Evolutionary conservation across 768 basidiomycete species (phyloP).

Genomic region (Leccinum obscurum): DNA sequence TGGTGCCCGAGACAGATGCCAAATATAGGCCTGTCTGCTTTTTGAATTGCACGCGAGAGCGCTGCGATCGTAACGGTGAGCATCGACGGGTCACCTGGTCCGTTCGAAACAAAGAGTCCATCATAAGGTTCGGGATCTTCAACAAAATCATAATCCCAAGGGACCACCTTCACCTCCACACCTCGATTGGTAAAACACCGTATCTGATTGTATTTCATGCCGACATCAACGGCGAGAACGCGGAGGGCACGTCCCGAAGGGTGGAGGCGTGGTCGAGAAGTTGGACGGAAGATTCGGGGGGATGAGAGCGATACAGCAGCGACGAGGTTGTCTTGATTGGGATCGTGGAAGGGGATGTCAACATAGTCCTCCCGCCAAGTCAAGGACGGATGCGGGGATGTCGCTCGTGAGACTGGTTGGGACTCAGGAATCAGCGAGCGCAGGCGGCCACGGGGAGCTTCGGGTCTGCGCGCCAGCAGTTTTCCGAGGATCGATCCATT

Average conservation of each 20-base stretch:
- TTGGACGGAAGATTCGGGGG: slow-evolving; percentile 70
- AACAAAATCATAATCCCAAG: slow-evolving; percentile 94
- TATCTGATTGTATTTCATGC: slow-evolving; percentile 99
- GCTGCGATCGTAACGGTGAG: slow-evolving; percentile 69
- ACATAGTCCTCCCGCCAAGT: slow-evolving; percentile 85
- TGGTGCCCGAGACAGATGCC: slow-evolving; percentile 99
- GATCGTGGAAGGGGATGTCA: slow-evolving; percentile 82
- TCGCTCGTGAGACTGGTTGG: slow-evolving; percentile 44
- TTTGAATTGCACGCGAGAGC: slow-evolving; percentile 65
- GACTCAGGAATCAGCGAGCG: slow-evolving; percentile 37
- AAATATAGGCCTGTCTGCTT: slow-evolving; percentile 84
- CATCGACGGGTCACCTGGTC: slow-evolving; percentile 94
- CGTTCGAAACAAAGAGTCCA: slow-evolving; percentile 96
- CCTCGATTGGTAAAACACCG: slow-evolving; percentile 92
- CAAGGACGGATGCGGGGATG: slow-evolving; percentile 52
- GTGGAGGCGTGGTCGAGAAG: slow-evolving; percentile 56
- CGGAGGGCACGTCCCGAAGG: slow-evolving; percentile 80
- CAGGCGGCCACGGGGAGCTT: slow-evolving; percentile 41
- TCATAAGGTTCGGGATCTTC: slow-evolving; percentile 81
- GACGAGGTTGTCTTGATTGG: slow-evolving; percentile 88
- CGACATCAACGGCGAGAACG: slow-evolving; percentile 91
- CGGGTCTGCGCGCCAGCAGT: slow-evolving; percentile 65
- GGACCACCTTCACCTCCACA: slow-evolving; percentile 94
- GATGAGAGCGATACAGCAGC: slow-evolving; percentile 77
- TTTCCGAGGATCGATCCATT: slow-evolving; percentile 92